Conservation (phyloP, 2,329 filamentous ascomycete genomes). For the Rhinocladiella similis region DNA sequence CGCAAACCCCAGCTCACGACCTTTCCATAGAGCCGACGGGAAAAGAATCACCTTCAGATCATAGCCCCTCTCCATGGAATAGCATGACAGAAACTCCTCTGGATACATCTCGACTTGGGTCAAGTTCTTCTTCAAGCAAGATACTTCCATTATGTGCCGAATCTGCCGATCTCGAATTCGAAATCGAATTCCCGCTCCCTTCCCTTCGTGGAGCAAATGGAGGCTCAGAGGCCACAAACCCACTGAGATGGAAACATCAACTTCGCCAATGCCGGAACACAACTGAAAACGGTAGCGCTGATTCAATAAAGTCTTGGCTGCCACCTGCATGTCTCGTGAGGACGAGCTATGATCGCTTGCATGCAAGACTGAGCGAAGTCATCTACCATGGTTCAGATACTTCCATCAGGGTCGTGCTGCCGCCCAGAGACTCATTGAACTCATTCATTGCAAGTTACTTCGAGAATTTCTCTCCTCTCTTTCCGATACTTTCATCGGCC, state of each 20-base stretch:
- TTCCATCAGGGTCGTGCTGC: not conserved
- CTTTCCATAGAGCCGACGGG: not conserved
- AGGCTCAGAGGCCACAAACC: too few relatives aligned
- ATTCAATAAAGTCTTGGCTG: not conserved
- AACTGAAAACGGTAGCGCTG: too few relatives aligned
- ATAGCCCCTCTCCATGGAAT: not conserved
- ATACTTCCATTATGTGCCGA: not conserved
- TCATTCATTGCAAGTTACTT: not conserved
- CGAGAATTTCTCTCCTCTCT: constrained; percentile 2
- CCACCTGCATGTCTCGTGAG: not conserved
- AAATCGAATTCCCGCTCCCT: not conserved
- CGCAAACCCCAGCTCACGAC: not conserved
- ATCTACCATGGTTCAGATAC: not conserved
- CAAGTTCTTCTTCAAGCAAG: not conserved
- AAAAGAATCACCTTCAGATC: not conserved
- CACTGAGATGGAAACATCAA: too few relatives aligned
- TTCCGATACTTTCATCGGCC: not conserved
- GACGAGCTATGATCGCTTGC: constrained; percentile 1
- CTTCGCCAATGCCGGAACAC: too few relatives aligned
- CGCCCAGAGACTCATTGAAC: not conserved
- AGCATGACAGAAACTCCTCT: not conserved
- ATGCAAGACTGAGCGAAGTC: not conserved
- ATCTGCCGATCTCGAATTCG: not conserved
- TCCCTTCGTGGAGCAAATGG: too few relatives aligned
- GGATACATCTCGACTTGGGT: not conserved